Evolutionary conservation across 805 yeast genomes (phyloP), one percentile per base, ranked within the genome.

Genomic region (Nakazawaea peltata): DNA sequence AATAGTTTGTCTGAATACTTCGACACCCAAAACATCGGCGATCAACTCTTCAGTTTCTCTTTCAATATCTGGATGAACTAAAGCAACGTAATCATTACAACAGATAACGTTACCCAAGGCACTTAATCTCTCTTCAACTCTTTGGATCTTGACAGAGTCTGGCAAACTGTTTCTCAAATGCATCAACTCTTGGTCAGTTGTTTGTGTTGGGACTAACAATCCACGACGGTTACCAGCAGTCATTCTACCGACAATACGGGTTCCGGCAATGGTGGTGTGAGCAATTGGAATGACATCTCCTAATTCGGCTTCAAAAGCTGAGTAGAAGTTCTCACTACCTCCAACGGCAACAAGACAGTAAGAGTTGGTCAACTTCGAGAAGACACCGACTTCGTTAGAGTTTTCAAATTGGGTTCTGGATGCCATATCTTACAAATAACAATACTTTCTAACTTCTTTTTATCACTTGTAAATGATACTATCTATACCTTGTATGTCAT

Each of bases 191-290:
- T 92, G 97, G 62, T 92, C 99, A 5, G 97, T 85, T 30, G 99
- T 92, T 62, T 88, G 95, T 10, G 95, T 83, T 43, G 99, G 99
- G 12, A 92, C 98, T 40, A 92, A 71, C 45, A 92, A 67, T 24
- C 99, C 99, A 59, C 97, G 77, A 69, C 98, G 81, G 74, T 92
- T 92, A 52, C 95, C 98, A 30, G 96, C 97, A 28, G 96, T 83
- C 94, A 92, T 82, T 61, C 98, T 76, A 53, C 99, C 99, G 42
- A 92, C 81, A 46, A 92, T 92, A 65, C 98, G 81, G 52, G 95
- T 88, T 49, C 98, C 98, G 22, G 97, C 97, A 50, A 92, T 92
- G 41, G 98, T 92, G 36, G 97, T 86, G 57, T 92, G 96, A 44
- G 85, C 92, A 51, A 92, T 85, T 36, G 99, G 99, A 44, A 92